Evolutionary conservation across 2,329 filamentous ascomycete genomes (phyloP).

Genomic region (Talaromyces pinophilus): DNA sequence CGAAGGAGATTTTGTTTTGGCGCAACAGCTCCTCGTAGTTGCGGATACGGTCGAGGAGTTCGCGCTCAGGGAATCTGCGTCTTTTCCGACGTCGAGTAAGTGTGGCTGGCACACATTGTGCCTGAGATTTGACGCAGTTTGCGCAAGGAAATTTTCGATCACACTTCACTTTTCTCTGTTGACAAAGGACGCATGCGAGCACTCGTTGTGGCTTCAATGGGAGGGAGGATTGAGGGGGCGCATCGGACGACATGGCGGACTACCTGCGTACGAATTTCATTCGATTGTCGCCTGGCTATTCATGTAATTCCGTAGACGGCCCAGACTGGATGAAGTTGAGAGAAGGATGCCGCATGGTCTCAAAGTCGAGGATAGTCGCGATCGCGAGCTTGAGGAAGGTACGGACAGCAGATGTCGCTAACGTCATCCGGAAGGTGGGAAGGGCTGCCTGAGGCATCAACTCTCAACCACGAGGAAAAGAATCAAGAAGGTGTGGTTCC

Average conservation of each 20-base stretch:
- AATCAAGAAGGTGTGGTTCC: not conserved
- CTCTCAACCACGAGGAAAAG: not conserved
- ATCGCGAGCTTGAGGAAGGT: not conserved
- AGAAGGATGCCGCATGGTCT: not conserved
- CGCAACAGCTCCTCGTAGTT: constrained; percentile 68
- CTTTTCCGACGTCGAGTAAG: constrained; percentile 56
- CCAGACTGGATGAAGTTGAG: too few species aligned
- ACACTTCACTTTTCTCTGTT: constrained; percentile 74
- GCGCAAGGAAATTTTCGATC: constrained; percentile 71
- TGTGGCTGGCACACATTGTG: constrained; percentile 57
- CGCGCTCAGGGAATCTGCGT: constrained; percentile 67
- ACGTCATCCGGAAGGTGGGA: not conserved
- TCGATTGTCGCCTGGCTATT: not conserved
- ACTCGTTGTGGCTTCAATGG: constrained; percentile 25
- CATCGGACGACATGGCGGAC: constrained; percentile 1
- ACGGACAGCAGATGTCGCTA: not conserved
- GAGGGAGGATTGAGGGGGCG: not conserved
- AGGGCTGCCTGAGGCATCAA: not conserved
- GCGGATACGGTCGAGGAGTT: constrained; percentile 67
- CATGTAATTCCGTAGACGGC: too few species aligned
- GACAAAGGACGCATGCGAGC: constrained; percentile 66
- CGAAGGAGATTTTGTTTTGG: constrained; percentile 68
- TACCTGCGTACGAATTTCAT: not conserved
- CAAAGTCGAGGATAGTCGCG: not conserved
- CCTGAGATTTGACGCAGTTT: constrained; percentile 65